phyloP scores from a whole-genome alignment of 2,329 filamentous ascomycete genomes.

The Colletotrichum cereale region DNA sequence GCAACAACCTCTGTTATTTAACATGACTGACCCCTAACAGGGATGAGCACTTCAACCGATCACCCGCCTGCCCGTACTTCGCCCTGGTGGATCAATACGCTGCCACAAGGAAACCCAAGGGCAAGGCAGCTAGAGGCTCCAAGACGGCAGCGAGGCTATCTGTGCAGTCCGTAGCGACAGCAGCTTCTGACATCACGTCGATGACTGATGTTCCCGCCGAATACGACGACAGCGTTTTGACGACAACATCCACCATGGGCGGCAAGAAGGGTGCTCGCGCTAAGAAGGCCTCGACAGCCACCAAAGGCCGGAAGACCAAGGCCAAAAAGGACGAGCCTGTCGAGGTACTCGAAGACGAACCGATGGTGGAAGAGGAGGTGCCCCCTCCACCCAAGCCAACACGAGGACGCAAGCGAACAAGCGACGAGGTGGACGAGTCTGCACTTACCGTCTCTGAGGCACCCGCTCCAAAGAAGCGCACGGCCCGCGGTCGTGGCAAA shows the following conservation, averaged over 20 bases:
- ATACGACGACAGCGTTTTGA: constrained; percentile 70
- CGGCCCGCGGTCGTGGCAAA: constrained; percentile 64
- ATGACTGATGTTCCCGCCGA: constrained; percentile 61
- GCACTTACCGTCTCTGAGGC: constrained; percentile 57
- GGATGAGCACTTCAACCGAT: constrained; percentile 87
- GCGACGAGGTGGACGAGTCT: constrained; percentile 68
- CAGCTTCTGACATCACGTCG: constrained; percentile 63
- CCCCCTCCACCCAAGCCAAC: constrained; percentile 54
- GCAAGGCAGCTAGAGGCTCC: constrained; percentile 70
- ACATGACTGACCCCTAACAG: constrained; percentile 55
- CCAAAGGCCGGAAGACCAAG: constrained; percentile 66
- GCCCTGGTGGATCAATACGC: constrained; percentile 70
- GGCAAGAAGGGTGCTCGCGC: constrained; percentile 62
- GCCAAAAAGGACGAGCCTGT: constrained; percentile 66
- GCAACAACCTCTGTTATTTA: not conserved
- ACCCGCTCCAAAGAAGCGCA: constrained; percentile 71
- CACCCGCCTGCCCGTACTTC: constrained; percentile 87
- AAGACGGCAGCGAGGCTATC: constrained; percentile 75
- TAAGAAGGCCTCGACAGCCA: constrained; percentile 66
- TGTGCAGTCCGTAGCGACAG: constrained; percentile 66
- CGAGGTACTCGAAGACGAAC: constrained; percentile 53
- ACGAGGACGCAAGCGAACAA: constrained; percentile 73
- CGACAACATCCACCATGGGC: constrained; percentile 70
- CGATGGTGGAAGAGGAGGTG: constrained; percentile 50
- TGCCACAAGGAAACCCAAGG: constrained; percentile 68